Evolutionary conservation across 306 rosid genomes (phyloP).

Genomic region (Hippophae gyantsensis): DNA sequence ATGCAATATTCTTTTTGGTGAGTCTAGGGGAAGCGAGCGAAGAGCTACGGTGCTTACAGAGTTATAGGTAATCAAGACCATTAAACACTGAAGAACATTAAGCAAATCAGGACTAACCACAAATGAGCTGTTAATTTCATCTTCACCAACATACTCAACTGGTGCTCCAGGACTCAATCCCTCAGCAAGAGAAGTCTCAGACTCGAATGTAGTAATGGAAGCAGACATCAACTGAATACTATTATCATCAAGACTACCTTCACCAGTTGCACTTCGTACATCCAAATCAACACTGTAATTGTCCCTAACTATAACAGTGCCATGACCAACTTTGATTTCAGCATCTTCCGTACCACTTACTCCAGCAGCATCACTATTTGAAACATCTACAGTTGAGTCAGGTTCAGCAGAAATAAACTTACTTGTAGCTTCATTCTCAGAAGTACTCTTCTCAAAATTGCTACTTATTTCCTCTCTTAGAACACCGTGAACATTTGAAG

Average conservation of each 20-base stretch:
- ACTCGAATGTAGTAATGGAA: slow-evolving; percentile 11
- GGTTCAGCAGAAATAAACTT: slow-evolving; percentile 16
- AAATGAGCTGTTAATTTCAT: slow-evolving; percentile 16
- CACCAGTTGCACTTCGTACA: slow-evolving; percentile 2
- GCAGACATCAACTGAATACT: slow-evolving; percentile 5
- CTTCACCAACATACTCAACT: slow-evolving; percentile 24
- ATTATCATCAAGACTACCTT: slow-evolving; percentile 8
- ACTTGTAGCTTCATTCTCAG: slow-evolving; percentile 4
- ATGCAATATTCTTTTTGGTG: too few relatives aligned
- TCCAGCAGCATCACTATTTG: slow-evolving; percentile 20
- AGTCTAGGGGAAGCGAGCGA: too few relatives aligned
- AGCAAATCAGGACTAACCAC: slow-evolving; percentile 23
- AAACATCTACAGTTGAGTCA: slow-evolving; percentile 24
- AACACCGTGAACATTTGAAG: background rate
- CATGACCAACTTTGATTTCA: slow-evolving; percentile 44
- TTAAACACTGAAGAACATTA: slow-evolving; percentile 1
- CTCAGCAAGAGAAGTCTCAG: slow-evolving; percentile 18
- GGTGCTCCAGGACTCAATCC: slow-evolving; percentile 14
- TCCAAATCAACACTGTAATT: slow-evolving; percentile 12
- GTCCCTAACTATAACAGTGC: slow-evolving; percentile 31
- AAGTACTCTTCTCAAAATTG: background rate
- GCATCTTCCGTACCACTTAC: slow-evolving; percentile 35
- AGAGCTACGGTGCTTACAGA: too few relatives aligned
- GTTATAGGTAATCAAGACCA: background rate
- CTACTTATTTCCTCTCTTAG: background rate